Conservation (phyloP, 208 protist genomes). For the Leishmania martiniquensis region DNA sequence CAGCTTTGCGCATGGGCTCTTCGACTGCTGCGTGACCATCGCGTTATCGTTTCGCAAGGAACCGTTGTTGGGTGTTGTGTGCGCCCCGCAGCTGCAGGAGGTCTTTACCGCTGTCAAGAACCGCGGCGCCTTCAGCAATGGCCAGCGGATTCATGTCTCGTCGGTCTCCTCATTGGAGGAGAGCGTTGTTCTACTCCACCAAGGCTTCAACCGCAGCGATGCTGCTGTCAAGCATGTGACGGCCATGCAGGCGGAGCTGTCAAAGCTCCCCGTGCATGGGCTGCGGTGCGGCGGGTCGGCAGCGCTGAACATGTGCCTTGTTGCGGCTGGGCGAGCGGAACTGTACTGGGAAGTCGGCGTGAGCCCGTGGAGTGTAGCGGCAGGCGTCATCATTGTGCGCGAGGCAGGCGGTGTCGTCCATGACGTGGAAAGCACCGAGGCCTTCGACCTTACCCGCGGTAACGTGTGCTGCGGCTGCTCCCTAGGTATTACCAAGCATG, state of each 20-base stretch:
- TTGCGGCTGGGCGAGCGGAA: conserved; percentile 77
- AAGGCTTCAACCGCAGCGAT: conserved; percentile 54
- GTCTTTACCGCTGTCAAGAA: conserved; percentile 80
- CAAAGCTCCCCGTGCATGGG: conserved; percentile 63
- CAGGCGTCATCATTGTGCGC: conserved; percentile 80
- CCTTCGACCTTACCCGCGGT: conserved; percentile 57
- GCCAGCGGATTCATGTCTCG: conserved; percentile 84
- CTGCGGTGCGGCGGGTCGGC: conserved; percentile 73
- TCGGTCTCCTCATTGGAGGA: conserved; percentile 39
- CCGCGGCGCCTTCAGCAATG: conserved; percentile 86
- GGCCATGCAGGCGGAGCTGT: conserved; percentile 66
- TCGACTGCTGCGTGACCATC: conserved; percentile 89
- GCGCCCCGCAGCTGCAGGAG: conserved; percentile 76
- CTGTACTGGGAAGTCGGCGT: conserved; percentile 82
- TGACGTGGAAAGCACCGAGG: conserved; percentile 69
- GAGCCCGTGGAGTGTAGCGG: conserved; percentile 79
- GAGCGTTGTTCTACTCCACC: conserved; percentile 70
- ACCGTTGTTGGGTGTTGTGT: conserved; percentile 80
- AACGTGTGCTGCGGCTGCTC: conserved; percentile 76
- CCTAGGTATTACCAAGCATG: conserved; percentile 50
- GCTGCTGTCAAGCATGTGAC: conserved; percentile 55
- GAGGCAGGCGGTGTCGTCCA: conserved; percentile 91
- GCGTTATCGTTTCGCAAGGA: conserved; percentile 74
- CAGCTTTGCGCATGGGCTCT: conserved; percentile 84
- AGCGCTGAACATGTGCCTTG: conserved; percentile 89